Conservation (phyloP, 2,329 filamentous ascomycete genomes). For the Aphanocladium album region DNA sequence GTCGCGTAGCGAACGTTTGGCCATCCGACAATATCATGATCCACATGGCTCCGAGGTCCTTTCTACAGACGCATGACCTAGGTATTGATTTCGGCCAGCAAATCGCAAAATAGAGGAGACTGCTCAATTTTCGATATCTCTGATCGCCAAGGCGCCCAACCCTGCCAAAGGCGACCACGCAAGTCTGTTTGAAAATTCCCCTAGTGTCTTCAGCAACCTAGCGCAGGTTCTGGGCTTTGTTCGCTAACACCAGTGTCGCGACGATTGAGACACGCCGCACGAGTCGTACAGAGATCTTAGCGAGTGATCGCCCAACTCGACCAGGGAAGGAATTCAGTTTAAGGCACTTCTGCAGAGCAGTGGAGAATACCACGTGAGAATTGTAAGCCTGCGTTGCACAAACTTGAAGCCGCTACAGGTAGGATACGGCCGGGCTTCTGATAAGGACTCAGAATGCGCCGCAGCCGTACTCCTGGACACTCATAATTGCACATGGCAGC, state of each 20-base stretch:
- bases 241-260: background rate
- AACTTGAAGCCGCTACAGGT: background rate
- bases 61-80: no score
- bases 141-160: no score
- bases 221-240: no score
- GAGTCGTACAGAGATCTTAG: constrained; percentile 7
- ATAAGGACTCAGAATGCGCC: background rate
- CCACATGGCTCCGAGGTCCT: no score
- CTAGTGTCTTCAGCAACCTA: no score
- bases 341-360: constrained; percentile 9
- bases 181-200: no score
- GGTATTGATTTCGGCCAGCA: no score
- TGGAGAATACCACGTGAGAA: constrained; percentile 12
- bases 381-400: constrained; percentile 4
- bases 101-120: no score
- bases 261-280: background rate
- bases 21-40: background rate
- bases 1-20: background rate
- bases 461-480: background rate
- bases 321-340: background rate
- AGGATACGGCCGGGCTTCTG: background rate
- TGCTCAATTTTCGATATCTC: no score
- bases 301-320: background rate
- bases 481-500: background rate
- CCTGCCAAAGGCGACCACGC: no score